Evolutionary conservation across 345 rosid genomes (phyloP).

Genomic region (Trapa bicornis): DNA sequence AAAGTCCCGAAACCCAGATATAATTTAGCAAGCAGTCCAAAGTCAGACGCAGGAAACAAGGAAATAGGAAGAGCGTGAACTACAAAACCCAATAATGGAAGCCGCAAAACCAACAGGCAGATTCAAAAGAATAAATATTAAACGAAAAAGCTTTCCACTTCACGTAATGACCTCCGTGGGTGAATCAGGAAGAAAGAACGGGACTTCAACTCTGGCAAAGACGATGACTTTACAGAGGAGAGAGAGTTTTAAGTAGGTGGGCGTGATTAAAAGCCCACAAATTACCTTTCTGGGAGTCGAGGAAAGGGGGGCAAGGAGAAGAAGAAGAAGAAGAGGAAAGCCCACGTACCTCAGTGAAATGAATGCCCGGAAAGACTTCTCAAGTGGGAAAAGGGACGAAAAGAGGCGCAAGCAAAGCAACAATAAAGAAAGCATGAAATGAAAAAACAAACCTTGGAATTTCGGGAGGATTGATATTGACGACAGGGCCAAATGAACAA

Average conservation of each 20-base stretch:
- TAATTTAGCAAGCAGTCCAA: neutral
- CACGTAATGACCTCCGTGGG: neutral
- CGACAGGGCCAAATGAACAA: neutral
- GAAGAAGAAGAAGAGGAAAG: neutral
- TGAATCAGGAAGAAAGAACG: neutral
- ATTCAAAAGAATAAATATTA: neutral
- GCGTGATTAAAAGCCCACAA: neutral
- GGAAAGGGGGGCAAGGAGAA: slow-evolving; percentile 2
- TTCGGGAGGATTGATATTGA: neutral
- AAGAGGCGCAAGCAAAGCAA: neutral
- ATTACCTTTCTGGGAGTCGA: neutral
- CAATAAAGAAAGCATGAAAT: neutral
- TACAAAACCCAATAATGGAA: neutral
- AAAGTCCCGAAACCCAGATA: neutral
- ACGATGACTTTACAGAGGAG: neutral
- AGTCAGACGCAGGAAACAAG: neutral
- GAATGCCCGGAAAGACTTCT: slow-evolving; percentile 2
- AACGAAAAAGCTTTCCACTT: neutral
- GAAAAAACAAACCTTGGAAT: neutral
- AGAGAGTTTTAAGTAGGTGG: neutral
- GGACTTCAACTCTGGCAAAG: neutral
- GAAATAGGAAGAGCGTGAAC: neutral
- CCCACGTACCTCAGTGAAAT: slow-evolving; percentile 5
- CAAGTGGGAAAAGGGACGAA: neutral
- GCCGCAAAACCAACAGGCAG: neutral